Percentiles rank a stretch among this genome's conserved stretches.
Evolutionary conservation across 257 asterid genomes (phyloP).

Genomic region (Nyctanthes arbortristis): DNA sequence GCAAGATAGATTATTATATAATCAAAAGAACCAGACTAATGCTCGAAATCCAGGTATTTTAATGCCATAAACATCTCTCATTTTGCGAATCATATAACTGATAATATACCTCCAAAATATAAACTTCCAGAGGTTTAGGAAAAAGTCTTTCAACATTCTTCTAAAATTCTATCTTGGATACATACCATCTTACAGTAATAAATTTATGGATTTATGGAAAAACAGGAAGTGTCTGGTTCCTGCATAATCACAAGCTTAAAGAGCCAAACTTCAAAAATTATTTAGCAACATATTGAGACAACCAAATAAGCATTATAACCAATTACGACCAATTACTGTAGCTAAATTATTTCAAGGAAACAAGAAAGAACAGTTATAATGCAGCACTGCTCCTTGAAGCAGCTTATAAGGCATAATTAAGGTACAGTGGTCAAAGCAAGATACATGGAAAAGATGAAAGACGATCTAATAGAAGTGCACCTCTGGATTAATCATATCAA

Average conservation of each 20-base stretch:
- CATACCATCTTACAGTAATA: background rate
- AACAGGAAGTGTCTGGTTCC: background rate
- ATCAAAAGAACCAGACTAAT: background rate
- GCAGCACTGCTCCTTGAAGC: constrained; percentile 12
- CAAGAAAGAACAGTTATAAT: background rate
- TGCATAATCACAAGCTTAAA: constrained; percentile 15
- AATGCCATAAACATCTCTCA: background rate
- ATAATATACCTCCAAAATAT: background rate
- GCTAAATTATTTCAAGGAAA: constrained; percentile 11
- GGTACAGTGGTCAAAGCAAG: constrained; percentile 6
- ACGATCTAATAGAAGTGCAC: constrained; percentile 36
- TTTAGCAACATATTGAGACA: background rate
- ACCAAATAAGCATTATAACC: constrained; percentile 18
- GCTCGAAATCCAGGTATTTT: background rate
- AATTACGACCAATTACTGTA: constrained; percentile 13
- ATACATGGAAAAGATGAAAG: constrained; percentile 14
- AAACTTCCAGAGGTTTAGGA: background rate
- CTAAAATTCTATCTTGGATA: background rate
- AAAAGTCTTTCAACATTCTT: background rate
- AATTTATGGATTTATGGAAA: background rate
- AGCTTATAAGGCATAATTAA: constrained; percentile 13
- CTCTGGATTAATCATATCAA: constrained; percentile 97
- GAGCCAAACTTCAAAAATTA: background rate
- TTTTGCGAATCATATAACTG: background rate
- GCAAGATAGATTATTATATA: no score